Evolutionary conservation across 169 alveolate species (phyloP), one percentile per base, ranked within the genome.

Genomic region (Plasmodium gonderi): DNA sequence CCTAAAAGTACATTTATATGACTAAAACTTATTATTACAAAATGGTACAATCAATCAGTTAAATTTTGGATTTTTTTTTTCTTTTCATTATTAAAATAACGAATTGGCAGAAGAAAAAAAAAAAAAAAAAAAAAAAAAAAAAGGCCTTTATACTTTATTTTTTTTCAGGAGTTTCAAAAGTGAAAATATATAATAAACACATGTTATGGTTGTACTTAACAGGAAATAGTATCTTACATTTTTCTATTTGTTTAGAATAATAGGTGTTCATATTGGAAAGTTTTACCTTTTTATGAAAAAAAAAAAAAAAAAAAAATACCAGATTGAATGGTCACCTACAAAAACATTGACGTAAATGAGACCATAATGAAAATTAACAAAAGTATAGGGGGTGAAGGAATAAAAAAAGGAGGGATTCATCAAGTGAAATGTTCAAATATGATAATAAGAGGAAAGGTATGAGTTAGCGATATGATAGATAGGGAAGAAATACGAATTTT

Each of bases 21-120:
- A 80, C 44, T 36, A 67, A 80, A 65, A 64, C 29, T 64, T 14
- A 33, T 23, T 26, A 20, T 65, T 80, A 17, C 80, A 80, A 80
- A 79, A n/a, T 51, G 64, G 74, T 79, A n/a, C 49, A 40, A 40
- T 54, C 64, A 67, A 67, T 51, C n/a, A n/a, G 44, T 26, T 42
- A 54, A 51, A 67, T 51, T 1, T 23, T 20, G 9, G 44, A 79
- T 51, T 51, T 79, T 31, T 79, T 33, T 12, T 26, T 79, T 8
- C 49, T n/a, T n/a, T n/a, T n/a, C n/a, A n/a, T n/a, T n/a, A n/a
- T n/a, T n/a, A n/a, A n/a, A n/a, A n/a, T n/a, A n/a, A 76, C 68
- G 29, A 20, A 9, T 44, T 51, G 36, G 20, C 29, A 38, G 33
- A 76, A 17, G 29, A 51, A n/a, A 42, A 45, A 42, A 36, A 76